Conservation (phyloP, 2,329 filamentous ascomycete genomes). For the Botryosphaeria dothidea region DNA sequence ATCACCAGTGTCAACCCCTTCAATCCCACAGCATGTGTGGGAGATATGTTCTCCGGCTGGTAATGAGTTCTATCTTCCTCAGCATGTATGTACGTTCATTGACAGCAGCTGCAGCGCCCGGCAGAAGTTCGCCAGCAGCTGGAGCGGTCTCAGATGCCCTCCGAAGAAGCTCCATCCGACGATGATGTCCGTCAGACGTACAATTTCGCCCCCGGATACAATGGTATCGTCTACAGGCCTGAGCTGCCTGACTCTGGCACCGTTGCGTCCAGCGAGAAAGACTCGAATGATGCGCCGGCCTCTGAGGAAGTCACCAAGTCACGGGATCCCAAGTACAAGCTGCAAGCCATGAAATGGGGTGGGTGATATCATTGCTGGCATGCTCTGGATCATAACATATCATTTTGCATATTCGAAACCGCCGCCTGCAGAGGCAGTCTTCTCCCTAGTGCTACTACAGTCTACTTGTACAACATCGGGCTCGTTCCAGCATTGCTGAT, state of each 20-base stretch:
- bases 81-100: neutral
- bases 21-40: constrained; percentile 60
- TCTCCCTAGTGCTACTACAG: constrained; percentile 13
- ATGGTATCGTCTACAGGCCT: constrained; percentile 83
- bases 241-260: constrained; percentile 65
- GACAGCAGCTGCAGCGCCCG: constrained; percentile 60
- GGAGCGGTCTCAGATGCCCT: constrained; percentile 71
- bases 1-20: neutral
- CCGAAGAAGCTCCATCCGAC: constrained; percentile 71
- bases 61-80: constrained; percentile 43
- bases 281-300: constrained; percentile 23
- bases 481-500: neutral
- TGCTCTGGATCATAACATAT: constrained; percentile 62
- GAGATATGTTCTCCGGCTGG: constrained; percentile 64
- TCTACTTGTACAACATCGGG: neutral
- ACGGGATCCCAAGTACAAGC: constrained; percentile 65
- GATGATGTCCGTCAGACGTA: constrained; percentile 73
- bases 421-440: neutral
- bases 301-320: constrained; percentile 21
- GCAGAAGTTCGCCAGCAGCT: constrained; percentile 74
- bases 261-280: constrained; percentile 31
- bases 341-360: constrained; percentile 95
- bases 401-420: constrained; percentile 70
- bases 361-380: constrained; percentile 51
- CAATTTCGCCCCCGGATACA: constrained; percentile 88